phyloP scores from a whole-genome alignment of 139 green algal species.

The Coelastrella sp. region DNA sequence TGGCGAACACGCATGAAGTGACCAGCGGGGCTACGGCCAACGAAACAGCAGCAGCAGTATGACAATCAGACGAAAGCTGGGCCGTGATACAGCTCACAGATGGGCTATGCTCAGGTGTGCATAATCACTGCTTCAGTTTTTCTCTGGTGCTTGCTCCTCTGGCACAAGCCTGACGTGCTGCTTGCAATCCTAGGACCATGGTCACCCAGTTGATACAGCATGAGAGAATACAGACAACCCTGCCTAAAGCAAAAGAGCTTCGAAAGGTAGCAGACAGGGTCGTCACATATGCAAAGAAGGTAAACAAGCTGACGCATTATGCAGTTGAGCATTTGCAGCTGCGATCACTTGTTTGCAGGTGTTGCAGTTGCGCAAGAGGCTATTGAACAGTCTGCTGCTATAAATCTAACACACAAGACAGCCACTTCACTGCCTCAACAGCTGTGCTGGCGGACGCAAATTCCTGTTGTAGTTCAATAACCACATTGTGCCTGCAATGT shows the following conservation, averaged over 20 bases:
- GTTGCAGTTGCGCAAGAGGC: too few species aligned
- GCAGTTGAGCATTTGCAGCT: not conserved
- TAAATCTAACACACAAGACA: too few species aligned
- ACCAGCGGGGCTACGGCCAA: too few species aligned
- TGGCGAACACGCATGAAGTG: too few species aligned
- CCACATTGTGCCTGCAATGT: too few species aligned
- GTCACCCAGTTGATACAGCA: constrained; percentile 94
- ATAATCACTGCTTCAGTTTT: not conserved
- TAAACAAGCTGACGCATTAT: constrained; percentile 6
- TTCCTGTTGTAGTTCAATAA: too few species aligned
- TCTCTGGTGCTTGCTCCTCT: not conserved
- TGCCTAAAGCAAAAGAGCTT: constrained; percentile 89
- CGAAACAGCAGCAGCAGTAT: not conserved
- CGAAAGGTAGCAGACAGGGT: constrained; percentile 83
- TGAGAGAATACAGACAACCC: constrained; percentile 94
- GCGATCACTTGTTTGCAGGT: too few species aligned
- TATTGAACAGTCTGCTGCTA: too few species aligned
- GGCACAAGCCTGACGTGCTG: not conserved
- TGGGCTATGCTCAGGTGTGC: constrained; percentile 70
- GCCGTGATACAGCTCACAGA: constrained; percentile 59
- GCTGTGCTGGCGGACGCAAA: too few species aligned
- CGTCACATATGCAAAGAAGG: constrained; percentile 89
- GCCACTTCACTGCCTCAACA: too few species aligned
- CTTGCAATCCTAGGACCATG: constrained; percentile 85
- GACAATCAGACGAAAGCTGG: constrained; percentile 52